phyloP scores from a whole-genome alignment of 2,329 filamentous ascomycete species.

The Apiospora saccharicola region DNA sequence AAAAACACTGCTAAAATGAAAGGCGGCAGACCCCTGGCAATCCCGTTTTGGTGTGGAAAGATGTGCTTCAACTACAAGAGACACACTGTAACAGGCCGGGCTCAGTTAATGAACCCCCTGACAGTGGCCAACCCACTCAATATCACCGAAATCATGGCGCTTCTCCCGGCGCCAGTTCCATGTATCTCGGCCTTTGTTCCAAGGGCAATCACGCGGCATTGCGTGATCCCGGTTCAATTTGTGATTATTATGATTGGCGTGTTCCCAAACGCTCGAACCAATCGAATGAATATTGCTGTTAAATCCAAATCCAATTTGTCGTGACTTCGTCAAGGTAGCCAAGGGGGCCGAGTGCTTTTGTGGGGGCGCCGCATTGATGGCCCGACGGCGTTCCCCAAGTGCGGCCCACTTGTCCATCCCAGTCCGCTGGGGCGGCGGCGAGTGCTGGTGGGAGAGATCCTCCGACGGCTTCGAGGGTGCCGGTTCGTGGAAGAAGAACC shows the following conservation, averaged over 20 bases:
- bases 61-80: conserved; percentile 68
- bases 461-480: conserved; percentile 38
- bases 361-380: conserved; percentile 61
- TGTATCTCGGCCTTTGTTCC: conserved; percentile 63
- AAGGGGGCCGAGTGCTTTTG: conserved; percentile 54
- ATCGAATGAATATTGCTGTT: conserved; percentile 44
- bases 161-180: conserved; percentile 69
- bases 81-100: conserved; percentile 42
- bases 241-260: conserved; percentile 45
- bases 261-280: conserved; percentile 55
- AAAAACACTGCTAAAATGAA: conserved; percentile 40
- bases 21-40: conserved; percentile 37
- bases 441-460: conserved; percentile 56
- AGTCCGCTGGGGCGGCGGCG: conserved; percentile 71
- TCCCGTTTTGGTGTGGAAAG: conserved; percentile 35
- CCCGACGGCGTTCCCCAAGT: conserved; percentile 83
- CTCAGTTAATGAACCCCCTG: conserved; percentile 60
- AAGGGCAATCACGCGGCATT: conserved; percentile 58
- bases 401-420: conserved; percentile 86
- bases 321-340: conserved; percentile 49
- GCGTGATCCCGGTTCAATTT: conserved; percentile 55
- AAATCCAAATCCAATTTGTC: conserved; percentile 45
- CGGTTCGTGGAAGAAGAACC: conserved; percentile 77
- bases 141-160: conserved; percentile 74
- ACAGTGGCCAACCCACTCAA: conserved; percentile 97